A percentile compares a stretch with the other conserved stretches of the same genome.
These are phyloP conservation scores for Penicillium verrucosum DNA, from an alignment of 2,329 filamentous ascomycete species.

Conservation along the genomic window DNA sequence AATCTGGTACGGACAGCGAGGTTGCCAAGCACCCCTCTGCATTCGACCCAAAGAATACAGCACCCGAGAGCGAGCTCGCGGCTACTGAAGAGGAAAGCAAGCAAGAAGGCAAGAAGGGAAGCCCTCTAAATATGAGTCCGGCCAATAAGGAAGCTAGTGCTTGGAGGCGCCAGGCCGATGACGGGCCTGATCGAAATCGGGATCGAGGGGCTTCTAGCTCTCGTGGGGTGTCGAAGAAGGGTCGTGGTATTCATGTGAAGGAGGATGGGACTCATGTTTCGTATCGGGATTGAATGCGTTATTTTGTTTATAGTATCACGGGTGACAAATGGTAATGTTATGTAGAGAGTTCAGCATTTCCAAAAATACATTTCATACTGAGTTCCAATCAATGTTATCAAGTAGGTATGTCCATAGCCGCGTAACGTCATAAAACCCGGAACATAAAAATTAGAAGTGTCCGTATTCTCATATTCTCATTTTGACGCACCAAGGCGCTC, in stretches of 20 bases:
- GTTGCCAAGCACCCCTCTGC: conserved; percentile 60
- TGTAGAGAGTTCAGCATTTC: background rate
- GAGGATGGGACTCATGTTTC: conserved; percentile 26
- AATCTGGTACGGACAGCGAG: conserved; percentile 63
- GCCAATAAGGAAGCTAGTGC: conserved; percentile 59
- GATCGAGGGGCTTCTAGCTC: conserved; percentile 39
- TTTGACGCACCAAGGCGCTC: background rate
- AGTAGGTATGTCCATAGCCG: background rate
- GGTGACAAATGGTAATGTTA: background rate
- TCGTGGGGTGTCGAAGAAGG: conserved; percentile 37
- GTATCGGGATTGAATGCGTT: conserved; percentile 10
- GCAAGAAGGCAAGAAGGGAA: conserved; percentile 40
- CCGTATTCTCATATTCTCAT: background rate
- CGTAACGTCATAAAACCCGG: background rate
- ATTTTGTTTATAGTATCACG: background rate
- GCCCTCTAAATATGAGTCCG: conserved; percentile 59
- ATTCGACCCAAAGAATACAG: conserved; percentile 66
- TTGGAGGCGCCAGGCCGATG: conserved; percentile 45
- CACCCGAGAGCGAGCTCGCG: conserved; percentile 57
- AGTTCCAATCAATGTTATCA: background rate
- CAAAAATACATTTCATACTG: background rate
- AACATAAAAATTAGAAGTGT: background rate
- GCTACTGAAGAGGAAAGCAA: conserved; percentile 38
- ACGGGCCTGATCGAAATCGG: conserved; percentile 41
- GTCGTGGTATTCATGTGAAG: conserved; percentile 28